These are phyloP conservation scores for Stemphylium lycopersici DNA, from an alignment of 2,329 filamentous ascomycete species.

Conservation along the genomic window DNA sequence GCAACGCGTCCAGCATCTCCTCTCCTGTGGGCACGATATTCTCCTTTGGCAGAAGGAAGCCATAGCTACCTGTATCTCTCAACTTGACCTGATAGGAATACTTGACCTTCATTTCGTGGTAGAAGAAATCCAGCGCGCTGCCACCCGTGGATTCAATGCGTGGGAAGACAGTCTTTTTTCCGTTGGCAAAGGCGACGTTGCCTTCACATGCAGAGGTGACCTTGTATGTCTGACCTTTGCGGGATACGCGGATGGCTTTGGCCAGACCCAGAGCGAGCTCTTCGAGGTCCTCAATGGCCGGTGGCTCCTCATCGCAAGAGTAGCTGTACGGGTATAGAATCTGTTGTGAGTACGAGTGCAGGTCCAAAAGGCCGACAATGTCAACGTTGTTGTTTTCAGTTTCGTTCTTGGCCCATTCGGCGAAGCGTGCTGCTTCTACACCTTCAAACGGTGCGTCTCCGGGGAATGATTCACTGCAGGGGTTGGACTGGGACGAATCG, in stretches of 20 bases:
- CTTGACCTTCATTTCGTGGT: constrained; percentile 79
- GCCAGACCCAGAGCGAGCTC: constrained; percentile 87
- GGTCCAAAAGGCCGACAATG: constrained; percentile 85
- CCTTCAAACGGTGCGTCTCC: constrained; percentile 84
- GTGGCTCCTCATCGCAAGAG: constrained; percentile 77
- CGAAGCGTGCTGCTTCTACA: constrained; percentile 75
- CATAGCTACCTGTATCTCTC: constrained; percentile 90
- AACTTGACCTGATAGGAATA: constrained; percentile 96
- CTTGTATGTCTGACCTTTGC: constrained; percentile 68
- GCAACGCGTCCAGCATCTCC: constrained; percentile 81
- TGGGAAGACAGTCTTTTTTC: constrained; percentile 49
- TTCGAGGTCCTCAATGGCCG: constrained; percentile 87
- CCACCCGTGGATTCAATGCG: constrained; percentile 79
- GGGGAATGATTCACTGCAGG: constrained; percentile 89
- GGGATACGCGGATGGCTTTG: constrained; percentile 84
- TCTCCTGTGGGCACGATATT: constrained; percentile 89
- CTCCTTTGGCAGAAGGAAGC: constrained; percentile 85
- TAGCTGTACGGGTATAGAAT: constrained; percentile 92
- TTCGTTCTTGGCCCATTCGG: constrained; percentile 83
- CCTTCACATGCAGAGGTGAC: constrained; percentile 88
- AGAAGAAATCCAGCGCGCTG: constrained; percentile 93
- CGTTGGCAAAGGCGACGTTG: constrained; percentile 59
- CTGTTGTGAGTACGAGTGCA: constrained; percentile 95
- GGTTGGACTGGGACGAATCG: constrained; percentile 67
- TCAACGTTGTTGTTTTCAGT: constrained; percentile 71